These are phyloP conservation scores for Aspergillus sp. DNA, from an alignment of 2,329 filamentous ascomycete species.

Conservation along the genomic window DNA sequence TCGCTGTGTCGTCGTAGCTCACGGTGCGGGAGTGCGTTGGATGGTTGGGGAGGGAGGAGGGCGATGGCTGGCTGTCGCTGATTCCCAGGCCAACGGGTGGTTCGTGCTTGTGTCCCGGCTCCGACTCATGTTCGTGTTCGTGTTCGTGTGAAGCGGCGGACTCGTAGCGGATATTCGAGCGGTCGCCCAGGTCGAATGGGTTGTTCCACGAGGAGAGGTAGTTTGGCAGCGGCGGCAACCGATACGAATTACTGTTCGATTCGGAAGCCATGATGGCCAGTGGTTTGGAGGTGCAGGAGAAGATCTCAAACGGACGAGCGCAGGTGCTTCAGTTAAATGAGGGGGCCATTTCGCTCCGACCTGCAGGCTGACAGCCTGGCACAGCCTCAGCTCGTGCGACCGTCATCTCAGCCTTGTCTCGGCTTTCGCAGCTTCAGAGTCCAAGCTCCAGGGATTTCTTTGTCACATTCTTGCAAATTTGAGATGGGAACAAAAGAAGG, in stretches of 20 bases:
- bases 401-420: not conserved
- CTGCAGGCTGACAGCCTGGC: not conserved
- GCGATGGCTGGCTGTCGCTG: not conserved
- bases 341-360: not conserved
- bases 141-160: not conserved
- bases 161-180: conserved; percentile 12
- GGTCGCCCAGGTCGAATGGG: conserved; percentile 5
- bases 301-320: not conserved
- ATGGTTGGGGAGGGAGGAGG: too few species aligned
- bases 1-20: conserved; percentile 9
- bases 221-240: not conserved
- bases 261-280: conserved; percentile 10
- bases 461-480: not conserved
- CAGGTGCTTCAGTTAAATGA: not conserved
- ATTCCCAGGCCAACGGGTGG: conserved; percentile 9
- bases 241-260: not conserved
- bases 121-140: not conserved
- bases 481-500: not conserved
- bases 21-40: not conserved
- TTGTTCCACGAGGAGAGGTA: not conserved
- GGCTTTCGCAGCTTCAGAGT: not conserved
- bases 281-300: not conserved
- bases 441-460: not conserved
- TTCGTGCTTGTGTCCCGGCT: not conserved
- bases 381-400: not conserved